These are phyloP conservation scores for Cryptococcus amylolentus DNA, from an alignment of 1,284 basidiomycete species.

Conservation along the genomic window DNA sequence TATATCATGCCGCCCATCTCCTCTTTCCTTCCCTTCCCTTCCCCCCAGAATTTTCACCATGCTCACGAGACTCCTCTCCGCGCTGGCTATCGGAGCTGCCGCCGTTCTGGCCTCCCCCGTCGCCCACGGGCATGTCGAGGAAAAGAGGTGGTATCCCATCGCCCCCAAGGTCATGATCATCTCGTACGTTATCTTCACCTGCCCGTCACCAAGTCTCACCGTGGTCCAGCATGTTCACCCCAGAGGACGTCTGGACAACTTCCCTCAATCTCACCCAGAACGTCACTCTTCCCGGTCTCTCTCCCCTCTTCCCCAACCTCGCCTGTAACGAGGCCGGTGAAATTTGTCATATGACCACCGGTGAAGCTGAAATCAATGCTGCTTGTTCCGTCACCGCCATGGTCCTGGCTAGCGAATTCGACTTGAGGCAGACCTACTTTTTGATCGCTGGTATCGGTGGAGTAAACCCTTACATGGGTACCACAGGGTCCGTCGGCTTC, in stretches of 20 bases:
- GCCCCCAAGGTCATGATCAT: slow-evolving; percentile 38
- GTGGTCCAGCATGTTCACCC: slow-evolving; percentile 36
- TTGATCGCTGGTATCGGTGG: slow-evolving; percentile 54
- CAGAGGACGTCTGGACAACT: slow-evolving; percentile 45
- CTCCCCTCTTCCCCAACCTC: slow-evolving; percentile 52
- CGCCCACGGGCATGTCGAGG: background rate
- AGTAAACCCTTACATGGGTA: slow-evolving; percentile 51
- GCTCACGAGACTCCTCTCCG: background rate
- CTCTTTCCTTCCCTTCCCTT: too few relatives aligned
- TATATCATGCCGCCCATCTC: too few relatives aligned
- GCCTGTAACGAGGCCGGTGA: slow-evolving; percentile 50
- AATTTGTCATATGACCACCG: slow-evolving; percentile 50
- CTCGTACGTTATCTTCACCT: slow-evolving; percentile 12
- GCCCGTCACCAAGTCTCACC: background rate
- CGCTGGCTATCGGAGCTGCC: background rate
- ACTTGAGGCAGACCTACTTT: slow-evolving; percentile 55
- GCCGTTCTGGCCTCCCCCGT: slow-evolving; percentile 4
- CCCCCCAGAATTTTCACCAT: too few relatives aligned
- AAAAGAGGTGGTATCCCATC: slow-evolving; percentile 19
- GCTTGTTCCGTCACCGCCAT: slow-evolving; percentile 51
- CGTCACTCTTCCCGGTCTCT: slow-evolving; percentile 52
- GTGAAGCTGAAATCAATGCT: slow-evolving; percentile 55
- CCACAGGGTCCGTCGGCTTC: slow-evolving; percentile 53
- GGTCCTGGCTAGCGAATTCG: slow-evolving; percentile 47
- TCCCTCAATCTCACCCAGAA: slow-evolving; percentile 45